Evolutionary conservation across 164 flowering plant species (phyloP).

Genomic region (grape (Vitis vinifera)): ASM3070453v1 NC_081805.1:2455501-2456000

Average conservation of each 20-base stretch:
- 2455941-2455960: constrained; percentile 44
- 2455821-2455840: not conserved
- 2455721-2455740: not conserved
- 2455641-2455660: no score
- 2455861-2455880: not conserved
- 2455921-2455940: constrained; percentile 77
- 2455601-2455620: no score
- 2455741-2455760: not conserved
- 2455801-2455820: not conserved
- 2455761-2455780: not conserved
- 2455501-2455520: no score
- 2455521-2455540: no score
- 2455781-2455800: not conserved
- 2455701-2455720: not conserved
- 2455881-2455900: not conserved
- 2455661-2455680: not conserved
- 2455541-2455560: no score
- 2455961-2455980: constrained; percentile 63
- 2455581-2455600: no score
- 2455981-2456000: constrained; percentile 54
- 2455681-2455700: not conserved
- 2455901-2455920: constrained; percentile 69
- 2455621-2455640: no score
- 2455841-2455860: not conserved
- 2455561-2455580: no score